Base-by-base conservation (phyloP, 768 basidiomycete genomes). In the Tricholoma terreum region DNA sequence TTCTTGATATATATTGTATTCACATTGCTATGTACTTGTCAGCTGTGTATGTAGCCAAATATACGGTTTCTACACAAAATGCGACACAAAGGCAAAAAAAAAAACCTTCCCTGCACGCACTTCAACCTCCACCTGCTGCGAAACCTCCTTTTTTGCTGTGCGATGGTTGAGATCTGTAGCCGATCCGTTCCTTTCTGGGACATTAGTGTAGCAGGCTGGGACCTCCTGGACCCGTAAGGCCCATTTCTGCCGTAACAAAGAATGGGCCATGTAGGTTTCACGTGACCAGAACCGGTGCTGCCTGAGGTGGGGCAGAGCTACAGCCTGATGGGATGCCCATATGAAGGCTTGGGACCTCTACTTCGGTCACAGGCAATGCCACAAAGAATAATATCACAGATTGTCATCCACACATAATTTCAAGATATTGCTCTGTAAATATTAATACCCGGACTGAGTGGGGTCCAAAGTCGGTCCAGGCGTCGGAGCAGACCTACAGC, bases 181-280 rank as follows among this genome's bases (percentile, higher is more conserved):
- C 12, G 12, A 22, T 45, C 43, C 10, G 22, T 45, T 45, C 43
- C 43, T 45, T 45, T 24, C 22, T 27, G 22, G 43, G 22, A 22
- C 22, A 27, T 35, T 35, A 35, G 34, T 35, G 34, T 35, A 35
- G 34, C 34, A 14, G 34, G 8, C 34, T 10, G 34, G 43, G 22
- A 24, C 43, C 43, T 45, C 43, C 43, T 45, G 43, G 43, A 45
- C 43, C 43, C 14, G 12, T 45, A 45, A 24, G 43, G 43, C 43
- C 43, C 7, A 45, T 45, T 45, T 45, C 43, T 14, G 43, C 22
- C 22, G 6, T 45, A 45, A 45, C 43, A 45, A 45, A 45, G 22
- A 45, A 45, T 45, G 43, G 43, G 43, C 10, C 43, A 45, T 45
- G 43, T 45, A 45, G 43, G 43, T 45, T 45, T 45, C 43, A 45